Evolutionary conservation across 768 basidiomycete genomes (phyloP).

Genomic region (Solioccasus polychromus): DNA sequence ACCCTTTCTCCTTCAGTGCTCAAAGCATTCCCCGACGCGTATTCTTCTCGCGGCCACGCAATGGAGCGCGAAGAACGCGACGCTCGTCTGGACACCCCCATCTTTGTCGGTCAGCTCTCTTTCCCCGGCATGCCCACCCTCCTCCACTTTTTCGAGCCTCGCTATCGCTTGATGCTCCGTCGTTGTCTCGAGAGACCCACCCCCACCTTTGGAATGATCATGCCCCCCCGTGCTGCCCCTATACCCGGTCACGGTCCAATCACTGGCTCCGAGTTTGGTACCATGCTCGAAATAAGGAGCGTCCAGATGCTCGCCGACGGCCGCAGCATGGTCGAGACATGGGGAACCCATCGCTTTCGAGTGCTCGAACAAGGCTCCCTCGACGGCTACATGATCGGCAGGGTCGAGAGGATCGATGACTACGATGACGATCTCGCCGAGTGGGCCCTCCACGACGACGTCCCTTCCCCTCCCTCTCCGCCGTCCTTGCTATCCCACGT

Average conservation of each 20-base stretch:
- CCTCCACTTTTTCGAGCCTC: constrained; percentile 92
- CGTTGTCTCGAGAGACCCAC: constrained; percentile 78
- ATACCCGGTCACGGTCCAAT: constrained; percentile 18
- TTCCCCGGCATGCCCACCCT: constrained; percentile 91
- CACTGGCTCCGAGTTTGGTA: constrained; percentile 64
- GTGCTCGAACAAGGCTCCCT: constrained; percentile 78
- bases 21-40: constrained; percentile 62
- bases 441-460: constrained; percentile 21
- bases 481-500: constrained; percentile 16
- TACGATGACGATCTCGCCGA: constrained; percentile 34
- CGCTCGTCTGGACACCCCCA: constrained; percentile 79
- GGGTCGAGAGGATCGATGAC: constrained; percentile 60
- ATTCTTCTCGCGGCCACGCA: constrained; percentile 60
- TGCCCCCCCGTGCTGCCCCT: constrained; percentile 51
- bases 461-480: constrained; percentile 7
- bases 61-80: constrained; percentile 77
- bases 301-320: constrained; percentile 91
- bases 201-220: constrained; percentile 92
- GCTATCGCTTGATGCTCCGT: constrained; percentile 94
- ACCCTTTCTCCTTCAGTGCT: constrained; percentile 44
- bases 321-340: constrained; percentile 78
- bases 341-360: constrained; percentile 73
- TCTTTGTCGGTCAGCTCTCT: constrained; percentile 85
- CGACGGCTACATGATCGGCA: constrained; percentile 88
- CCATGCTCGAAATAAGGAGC: constrained; percentile 85